Conservation (phyloP, 176 grass and related monocot genomes). For the Oryza glaberrima region DNA sequence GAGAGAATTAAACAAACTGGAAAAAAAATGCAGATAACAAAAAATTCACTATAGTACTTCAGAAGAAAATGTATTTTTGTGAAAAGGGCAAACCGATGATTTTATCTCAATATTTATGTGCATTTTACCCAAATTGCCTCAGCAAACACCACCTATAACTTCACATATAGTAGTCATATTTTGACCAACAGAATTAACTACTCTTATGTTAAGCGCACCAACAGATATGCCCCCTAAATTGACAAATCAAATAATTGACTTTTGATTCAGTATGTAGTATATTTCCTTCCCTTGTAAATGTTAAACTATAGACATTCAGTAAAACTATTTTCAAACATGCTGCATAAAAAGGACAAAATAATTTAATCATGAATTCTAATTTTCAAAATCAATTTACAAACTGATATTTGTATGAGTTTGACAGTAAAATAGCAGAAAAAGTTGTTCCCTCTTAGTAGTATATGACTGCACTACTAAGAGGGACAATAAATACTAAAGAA, state of each 20-base stretch:
- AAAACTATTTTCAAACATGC: background rate
- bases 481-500: constrained; percentile 4
- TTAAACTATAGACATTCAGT: background rate
- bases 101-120: constrained; percentile 9
- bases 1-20: constrained; percentile 1
- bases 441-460: background rate
- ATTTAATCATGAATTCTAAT: background rate
- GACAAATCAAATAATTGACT: constrained; percentile 15
- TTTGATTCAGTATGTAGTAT: background rate
- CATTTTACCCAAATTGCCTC: constrained; percentile 17
- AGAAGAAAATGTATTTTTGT: constrained; percentile 4
- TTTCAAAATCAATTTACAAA: constrained; percentile 16
- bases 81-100: background rate
- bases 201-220: background rate
- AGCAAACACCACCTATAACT: constrained; percentile 14
- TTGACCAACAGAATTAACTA: background rate
- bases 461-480: background rate
- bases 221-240: background rate
- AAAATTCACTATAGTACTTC: background rate
- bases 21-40: constrained; percentile 18
- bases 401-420: background rate
- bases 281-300: background rate
- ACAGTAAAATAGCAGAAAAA: constrained; percentile 11
- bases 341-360: constrained; percentile 1
- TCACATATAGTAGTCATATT: background rate